Evolutionary conservation across 441 rosid genomes (phyloP), one percentile per base, ranked within the genome.

Genomic region (Corymbia citriodora): DNA sequence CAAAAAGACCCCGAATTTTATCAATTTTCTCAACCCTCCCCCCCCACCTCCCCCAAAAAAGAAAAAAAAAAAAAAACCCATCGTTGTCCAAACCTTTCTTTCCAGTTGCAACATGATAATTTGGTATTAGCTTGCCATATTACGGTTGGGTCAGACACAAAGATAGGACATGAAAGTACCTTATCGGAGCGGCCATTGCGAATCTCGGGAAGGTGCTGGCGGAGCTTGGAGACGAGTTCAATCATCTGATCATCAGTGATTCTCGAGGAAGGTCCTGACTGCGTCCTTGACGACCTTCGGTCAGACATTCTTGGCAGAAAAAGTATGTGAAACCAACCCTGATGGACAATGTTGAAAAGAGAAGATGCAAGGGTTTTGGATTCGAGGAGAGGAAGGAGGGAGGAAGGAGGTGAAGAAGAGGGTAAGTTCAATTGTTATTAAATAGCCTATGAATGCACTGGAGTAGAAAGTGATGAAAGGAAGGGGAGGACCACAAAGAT

Each of bases 161-260:
- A 79, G 52, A 79, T 45, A 79, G 85, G 52, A 13, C 85, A 79
- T 70, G 55, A 65, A 18, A 89, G 36, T 95, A 98, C 99, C 99
- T 96, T 96, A 88, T 94, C 94, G 54, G 99, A 94, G 89, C 97
- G 97, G 91, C 99, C 95, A 49, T 94, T 89, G 33, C 96, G 96
- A 92, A 98, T 95, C 95, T 98, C 99, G 3, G 99, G 99, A 74
- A 98, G 97, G 91, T 96, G 95, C 72, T 96, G 97, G 36, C 96
- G 94, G 90, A 98, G 93, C 92, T 95, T 98, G 89, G 98, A 92
- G 93, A 98, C 94, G 36, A 98, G 99, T 48, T 96, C 95, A 83
- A 95, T 94, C 94, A 98, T 98, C 92, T 98, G 99, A 88, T 96
- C 99, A 91, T 98, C 99, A 29, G 92, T 96, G 93, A 98, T 98